Percentiles rank a stretch among this genome's conserved stretches.
phyloP scores from a whole-genome alignment of 192 early-diverging fungal genomes.

The Coemansia sp. region DNA sequence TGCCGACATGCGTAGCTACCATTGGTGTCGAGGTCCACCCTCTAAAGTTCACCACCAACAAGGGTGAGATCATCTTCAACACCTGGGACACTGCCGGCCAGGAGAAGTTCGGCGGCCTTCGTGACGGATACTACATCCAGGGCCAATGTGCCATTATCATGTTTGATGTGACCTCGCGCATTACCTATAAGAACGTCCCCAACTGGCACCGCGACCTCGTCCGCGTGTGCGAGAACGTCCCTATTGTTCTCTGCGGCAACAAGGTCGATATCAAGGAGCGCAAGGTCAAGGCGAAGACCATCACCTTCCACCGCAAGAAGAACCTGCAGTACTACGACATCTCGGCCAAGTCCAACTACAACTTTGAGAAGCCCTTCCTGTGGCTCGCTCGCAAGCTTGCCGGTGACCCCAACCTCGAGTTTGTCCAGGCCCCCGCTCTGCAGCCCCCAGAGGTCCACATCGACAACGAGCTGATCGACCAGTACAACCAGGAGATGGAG shows the following conservation, averaged over 20 bases:
- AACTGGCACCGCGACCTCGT: constrained; percentile 99
- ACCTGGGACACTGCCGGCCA: constrained; percentile 99
- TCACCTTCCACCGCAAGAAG: constrained; percentile 99
- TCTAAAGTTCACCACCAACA: constrained; percentile 96
- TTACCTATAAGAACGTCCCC: constrained; percentile 99
- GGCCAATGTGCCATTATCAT: constrained; percentile 99
- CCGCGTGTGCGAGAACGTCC: constrained; percentile 99
- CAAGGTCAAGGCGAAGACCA: constrained; percentile 99
- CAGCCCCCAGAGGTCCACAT: constrained; percentile 91
- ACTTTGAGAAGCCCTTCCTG: constrained; percentile 99
- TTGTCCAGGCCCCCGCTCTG: constrained; percentile 96
- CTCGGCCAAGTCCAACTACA: constrained; percentile 99
- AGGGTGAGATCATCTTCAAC: constrained; percentile 95
- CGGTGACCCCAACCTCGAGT: constrained; percentile 93
- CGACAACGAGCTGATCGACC: constrained; percentile 70
- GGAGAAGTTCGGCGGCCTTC: constrained; percentile 99
- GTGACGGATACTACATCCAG: constrained; percentile 99
- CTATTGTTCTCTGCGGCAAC: constrained; percentile 99
- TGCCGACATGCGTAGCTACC: constrained; percentile 64
- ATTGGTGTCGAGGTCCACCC: constrained; percentile 99
- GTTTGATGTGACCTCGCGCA: constrained; percentile 99
- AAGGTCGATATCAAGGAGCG: constrained; percentile 99
- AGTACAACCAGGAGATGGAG: constrained; percentile 79
- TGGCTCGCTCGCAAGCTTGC: constrained; percentile 98
- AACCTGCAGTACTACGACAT: constrained; percentile 99